Base-by-base conservation (phyloP, 1,139 yeast species). In the Fermentozyma sake region DNA sequence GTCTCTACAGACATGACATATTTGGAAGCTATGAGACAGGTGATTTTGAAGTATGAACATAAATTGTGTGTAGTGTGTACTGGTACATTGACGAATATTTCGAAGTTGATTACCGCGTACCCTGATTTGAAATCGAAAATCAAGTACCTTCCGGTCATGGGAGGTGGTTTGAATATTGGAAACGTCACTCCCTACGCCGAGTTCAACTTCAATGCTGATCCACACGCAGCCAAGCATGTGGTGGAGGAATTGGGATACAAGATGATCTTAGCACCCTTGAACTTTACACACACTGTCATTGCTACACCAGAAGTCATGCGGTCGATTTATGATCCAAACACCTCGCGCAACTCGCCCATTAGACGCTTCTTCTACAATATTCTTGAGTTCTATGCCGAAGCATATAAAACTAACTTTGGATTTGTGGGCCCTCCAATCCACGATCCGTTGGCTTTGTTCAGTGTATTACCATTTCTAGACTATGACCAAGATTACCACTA, bases 361-460 rank as follows among this genome's bases (percentile, higher is more conserved):
- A 68, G 91, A 34, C 58, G 56, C 30, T 61, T 77, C 55, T 74
- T 74, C 45, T 67, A 64, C 42, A 76, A 76, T 32, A 61, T 84
- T 29, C 61, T 82, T 43, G 60, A 60, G 28, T 46, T 45, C 24
- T 80, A 77, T 47, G 68, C 68, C 3, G 56, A 55, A 16, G 48
- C 72, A 7, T 78, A 75, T 48, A 56, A 52, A 28, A 47, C 50
- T 12, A 54, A 50, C n/a, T 68, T 64, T 41, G 72, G 68, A 3
- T 66, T 70, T 38, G 42, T 51, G 3, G 93, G 94, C 0, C 91
- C 94, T 1, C 89, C 93, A 1, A 67, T 84, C 2, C 95, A 86
- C 51, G 95, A 85, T 47, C 93, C 95, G 0, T 55, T 83, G 24
- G 85, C 95, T 0, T 61, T 83, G 3, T 76, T 71, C 28, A 73